Conservation (phyloP, 805 yeast genomes). For the Jamesozyma piceae region DNA sequence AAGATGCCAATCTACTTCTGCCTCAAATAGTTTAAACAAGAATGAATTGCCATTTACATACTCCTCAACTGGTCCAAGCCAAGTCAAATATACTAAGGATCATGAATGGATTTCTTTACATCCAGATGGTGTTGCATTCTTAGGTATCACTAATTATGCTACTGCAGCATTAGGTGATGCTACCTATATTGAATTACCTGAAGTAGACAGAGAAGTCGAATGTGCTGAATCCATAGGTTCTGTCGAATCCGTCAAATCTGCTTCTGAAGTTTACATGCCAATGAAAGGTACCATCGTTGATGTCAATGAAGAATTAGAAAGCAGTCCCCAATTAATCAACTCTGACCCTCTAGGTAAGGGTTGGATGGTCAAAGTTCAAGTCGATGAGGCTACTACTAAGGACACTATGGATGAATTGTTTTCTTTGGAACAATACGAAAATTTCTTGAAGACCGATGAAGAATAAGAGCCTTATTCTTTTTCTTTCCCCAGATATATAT, state of each 20-base stretch:
- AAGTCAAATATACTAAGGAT: conserved; percentile 67
- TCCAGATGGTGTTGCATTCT: conserved; percentile 68
- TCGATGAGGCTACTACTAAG: conserved; percentile 40
- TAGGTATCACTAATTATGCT: conserved; percentile 94
- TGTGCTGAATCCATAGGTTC: conserved; percentile 83
- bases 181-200: conserved; percentile 86
- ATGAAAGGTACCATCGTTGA: conserved; percentile 68
- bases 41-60: conserved; percentile 26
- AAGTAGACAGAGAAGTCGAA: conserved; percentile 48
- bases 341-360: conserved; percentile 89
- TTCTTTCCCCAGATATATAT: too few relatives aligned
- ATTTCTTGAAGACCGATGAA: conserved; percentile 47
- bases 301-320: conserved; percentile 56
- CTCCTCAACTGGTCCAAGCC: conserved; percentile 24
- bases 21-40: conserved; percentile 21
- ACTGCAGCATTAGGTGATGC: conserved; percentile 96
- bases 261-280: conserved; percentile 87
- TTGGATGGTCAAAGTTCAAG: conserved; percentile 77
- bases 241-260: conserved; percentile 90
- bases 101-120: conserved; percentile 94
- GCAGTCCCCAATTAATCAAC: conserved; percentile 70
- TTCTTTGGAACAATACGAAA: conserved; percentile 47
- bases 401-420: conserved; percentile 38
- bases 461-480: too few relatives aligned
- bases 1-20: conserved; percentile 7